Evolutionary conservation across 1,139 yeast genomes (phyloP).

Genomic region (Hyphopichia buzzinii): DNA sequence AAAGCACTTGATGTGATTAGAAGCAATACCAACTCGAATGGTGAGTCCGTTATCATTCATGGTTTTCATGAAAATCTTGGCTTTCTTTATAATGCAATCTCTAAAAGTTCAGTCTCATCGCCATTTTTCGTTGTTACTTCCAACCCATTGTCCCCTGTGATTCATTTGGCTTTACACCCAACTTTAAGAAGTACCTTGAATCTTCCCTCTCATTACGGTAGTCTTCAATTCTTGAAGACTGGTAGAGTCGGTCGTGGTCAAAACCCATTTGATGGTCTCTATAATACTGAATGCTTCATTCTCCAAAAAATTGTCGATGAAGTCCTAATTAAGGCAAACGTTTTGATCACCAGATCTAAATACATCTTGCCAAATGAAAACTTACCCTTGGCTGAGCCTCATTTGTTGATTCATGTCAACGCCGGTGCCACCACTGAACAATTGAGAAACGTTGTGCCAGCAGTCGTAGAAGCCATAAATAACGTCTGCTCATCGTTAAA

Average conservation of each 20-base stretch:
- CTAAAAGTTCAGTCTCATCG: slow-evolving; percentile 17
- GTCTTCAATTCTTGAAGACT: slow-evolving; percentile 32
- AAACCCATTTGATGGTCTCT: slow-evolving; percentile 40
- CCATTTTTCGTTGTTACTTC: slow-evolving; percentile 55
- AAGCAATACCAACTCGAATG: slow-evolving; percentile 29
- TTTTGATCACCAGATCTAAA: slow-evolving; percentile 69
- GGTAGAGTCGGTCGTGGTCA: slow-evolving; percentile 36
- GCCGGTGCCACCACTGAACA: slow-evolving; percentile 56
- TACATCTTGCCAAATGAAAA: slow-evolving; percentile 71
- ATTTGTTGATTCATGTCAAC: slow-evolving; percentile 61
- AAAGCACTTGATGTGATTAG: slow-evolving; percentile 49
- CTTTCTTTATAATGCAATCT: slow-evolving; percentile 19
- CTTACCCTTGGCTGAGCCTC: slow-evolving; percentile 68
- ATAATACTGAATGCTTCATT: slow-evolving; percentile 59
- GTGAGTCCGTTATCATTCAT: slow-evolving; percentile 29
- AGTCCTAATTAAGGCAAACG: slow-evolving; percentile 46
- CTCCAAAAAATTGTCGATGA: slow-evolving; percentile 63
- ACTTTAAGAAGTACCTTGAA: slow-evolving; percentile 40
- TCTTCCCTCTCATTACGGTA: slow-evolving; percentile 51
- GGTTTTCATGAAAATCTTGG: slow-evolving; percentile 25
- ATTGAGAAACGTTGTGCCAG: slow-evolving; percentile 25
- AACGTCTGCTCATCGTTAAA: slow-evolving; percentile 16
- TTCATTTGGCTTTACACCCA: slow-evolving; percentile 57
- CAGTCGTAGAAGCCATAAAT: slow-evolving; percentile 16
- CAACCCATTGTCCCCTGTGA: slow-evolving; percentile 58